phyloP scores from a whole-genome alignment of 768 basidiomycete species.

The Glaciozyma martinii region DNA sequence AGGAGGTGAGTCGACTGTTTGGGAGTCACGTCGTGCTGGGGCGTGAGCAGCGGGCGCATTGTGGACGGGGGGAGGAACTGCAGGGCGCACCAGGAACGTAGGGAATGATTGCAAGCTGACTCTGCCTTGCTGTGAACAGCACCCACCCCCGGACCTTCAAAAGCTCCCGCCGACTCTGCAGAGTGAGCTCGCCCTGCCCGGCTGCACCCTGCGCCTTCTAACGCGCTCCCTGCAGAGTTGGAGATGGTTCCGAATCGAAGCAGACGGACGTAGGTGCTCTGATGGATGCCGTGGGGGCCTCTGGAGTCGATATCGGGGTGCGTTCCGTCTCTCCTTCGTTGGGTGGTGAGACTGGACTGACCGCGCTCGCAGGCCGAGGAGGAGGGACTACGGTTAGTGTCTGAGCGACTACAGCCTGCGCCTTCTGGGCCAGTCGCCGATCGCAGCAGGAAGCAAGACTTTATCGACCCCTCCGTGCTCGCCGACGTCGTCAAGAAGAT shows the following conservation, averaged over 20 bases:
- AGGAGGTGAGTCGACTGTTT: no score
- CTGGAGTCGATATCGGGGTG: conserved; percentile 27
- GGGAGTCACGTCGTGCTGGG: no score
- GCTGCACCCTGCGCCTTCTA: no score
- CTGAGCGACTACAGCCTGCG: conserved; percentile 48
- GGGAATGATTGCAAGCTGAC: no score
- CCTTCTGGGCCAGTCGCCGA: conserved; percentile 51
- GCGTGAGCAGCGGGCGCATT: no score
- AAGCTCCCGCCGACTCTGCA: no score
- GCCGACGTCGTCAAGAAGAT: conserved; percentile 60
- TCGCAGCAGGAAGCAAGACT: conserved; percentile 66
- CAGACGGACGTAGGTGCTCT: conserved; percentile 24
- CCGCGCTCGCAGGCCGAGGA: conserved; percentile 62
- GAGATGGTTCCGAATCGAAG: not conserved
- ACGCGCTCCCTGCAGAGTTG: no score
- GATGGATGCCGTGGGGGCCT: conserved; percentile 30
- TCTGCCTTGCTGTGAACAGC: no score
- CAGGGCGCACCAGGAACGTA: no score
- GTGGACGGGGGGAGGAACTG: no score
- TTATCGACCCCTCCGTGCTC: conserved; percentile 60
- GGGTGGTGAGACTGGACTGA: not conserved
- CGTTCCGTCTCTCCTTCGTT: not conserved
- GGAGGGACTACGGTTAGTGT: conserved; percentile 58
- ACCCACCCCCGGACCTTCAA: no score
- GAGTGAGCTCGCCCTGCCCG: no score